A percentile compares a stretch with the other conserved stretches of the same genome.
Evolutionary conservation across 768 basidiomycete species (phyloP).

Genomic region (Kwoniella dendrophila): DNA sequence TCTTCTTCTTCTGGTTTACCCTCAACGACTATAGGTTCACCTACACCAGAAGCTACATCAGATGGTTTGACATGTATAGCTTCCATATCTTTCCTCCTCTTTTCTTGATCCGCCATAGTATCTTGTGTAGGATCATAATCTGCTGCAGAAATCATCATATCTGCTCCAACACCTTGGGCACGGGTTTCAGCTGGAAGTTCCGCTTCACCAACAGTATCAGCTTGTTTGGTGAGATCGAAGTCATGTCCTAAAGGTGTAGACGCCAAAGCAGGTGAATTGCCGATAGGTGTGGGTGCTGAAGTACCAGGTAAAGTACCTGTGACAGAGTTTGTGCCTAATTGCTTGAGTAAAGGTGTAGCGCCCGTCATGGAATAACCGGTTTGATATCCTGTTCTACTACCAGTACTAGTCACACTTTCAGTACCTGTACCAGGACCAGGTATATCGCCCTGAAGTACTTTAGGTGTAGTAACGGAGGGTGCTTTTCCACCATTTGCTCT

Average conservation of each 20-base stretch:
- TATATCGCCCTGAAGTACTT: constrained; percentile 8
- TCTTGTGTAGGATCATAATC: constrained; percentile 89
- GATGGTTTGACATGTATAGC: constrained; percentile 28
- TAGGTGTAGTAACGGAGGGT: constrained; percentile 10
- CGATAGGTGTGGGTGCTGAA: constrained; percentile 32
- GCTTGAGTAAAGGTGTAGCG: constrained; percentile 40
- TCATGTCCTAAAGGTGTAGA: constrained; percentile 51
- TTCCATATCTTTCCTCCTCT: constrained; percentile 62
- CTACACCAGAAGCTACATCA: constrained; percentile 42
- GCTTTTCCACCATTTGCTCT: constrained; percentile 44
- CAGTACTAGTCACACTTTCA: constrained; percentile 41
- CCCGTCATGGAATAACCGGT: constrained; percentile 37
- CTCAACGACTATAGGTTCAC: constrained; percentile 32
- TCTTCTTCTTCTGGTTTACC: constrained; percentile 28
- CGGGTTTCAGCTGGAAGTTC: constrained; percentile 55
- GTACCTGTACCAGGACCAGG: constrained; percentile 30
- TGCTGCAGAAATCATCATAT: constrained; percentile 80
- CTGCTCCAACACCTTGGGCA: constrained; percentile 54
- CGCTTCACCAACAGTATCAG: constrained; percentile 60
- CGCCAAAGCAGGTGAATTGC: constrained; percentile 34
- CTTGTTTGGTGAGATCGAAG: constrained; percentile 72
- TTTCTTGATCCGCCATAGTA: constrained; percentile 78
- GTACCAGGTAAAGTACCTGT: constrained; percentile 24
- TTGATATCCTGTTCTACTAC: constrained; percentile 29
- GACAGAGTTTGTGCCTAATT: constrained; percentile 42